Percentiles rank a stretch among this genome's conserved stretches.
Evolutionary conservation across 2,329 filamentous ascomycete genomes (phyloP).

Genomic region (Aspergillus sp.): DNA sequence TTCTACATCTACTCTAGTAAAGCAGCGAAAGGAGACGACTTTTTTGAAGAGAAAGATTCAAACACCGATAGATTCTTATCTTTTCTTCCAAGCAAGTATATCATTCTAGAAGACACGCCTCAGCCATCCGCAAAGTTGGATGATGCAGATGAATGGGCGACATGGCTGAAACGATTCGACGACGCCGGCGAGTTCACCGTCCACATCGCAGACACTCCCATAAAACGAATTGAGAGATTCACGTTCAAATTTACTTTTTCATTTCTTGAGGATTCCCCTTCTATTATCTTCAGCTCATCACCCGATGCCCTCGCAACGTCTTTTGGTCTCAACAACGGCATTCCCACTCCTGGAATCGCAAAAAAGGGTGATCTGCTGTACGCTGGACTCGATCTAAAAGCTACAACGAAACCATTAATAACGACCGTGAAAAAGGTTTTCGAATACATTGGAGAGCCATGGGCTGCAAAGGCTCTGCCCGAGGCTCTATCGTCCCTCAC

Average conservation of each 20-base stretch:
- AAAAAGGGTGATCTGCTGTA: neutral
- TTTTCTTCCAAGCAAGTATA: no score
- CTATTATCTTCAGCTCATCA: neutral
- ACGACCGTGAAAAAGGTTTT: neutral
- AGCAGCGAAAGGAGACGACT: no score
- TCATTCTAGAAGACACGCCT: no score
- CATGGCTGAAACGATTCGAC: neutral
- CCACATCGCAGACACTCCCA: neutral
- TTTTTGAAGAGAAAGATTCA: no score
- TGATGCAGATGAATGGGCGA: no score
- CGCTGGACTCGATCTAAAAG: neutral
- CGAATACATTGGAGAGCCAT: neutral
- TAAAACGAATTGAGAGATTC: neutral
- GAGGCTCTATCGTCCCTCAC: no score
- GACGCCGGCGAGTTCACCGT: neutral
- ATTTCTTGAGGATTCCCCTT: neutral
- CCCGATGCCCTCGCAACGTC: neutral
- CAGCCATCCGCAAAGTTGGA: no score
- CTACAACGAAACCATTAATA: neutral
- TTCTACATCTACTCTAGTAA: no score
- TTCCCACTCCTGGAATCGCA: neutral
- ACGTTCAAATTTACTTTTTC: neutral
- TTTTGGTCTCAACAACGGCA: neutral
- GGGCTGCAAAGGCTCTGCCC: no score
- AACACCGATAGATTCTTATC: no score